Evolutionary conservation across 371 early-diverging fungal species (phyloP), one percentile per base, ranked within the genome.

Genomic region (Sporodiniella umbellata): DNA sequence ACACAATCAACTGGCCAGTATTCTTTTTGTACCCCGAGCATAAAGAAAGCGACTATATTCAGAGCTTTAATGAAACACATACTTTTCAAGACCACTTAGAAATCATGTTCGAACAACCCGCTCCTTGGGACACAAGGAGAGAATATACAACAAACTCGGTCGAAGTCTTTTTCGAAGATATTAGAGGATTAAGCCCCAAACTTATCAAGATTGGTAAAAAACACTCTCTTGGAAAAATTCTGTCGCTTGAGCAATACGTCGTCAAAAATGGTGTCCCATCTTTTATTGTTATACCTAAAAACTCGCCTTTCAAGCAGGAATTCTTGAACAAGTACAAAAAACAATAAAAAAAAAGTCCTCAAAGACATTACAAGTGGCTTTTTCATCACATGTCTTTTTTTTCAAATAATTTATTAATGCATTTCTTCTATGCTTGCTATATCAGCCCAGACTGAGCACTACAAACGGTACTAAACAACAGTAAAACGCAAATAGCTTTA

Each of bases 11-110:
- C 11, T 87, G 90, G 80, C 97, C 98, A 0, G 92, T 92, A 1
- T 80, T 93, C 49, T 92, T 98, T 54, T 64, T 96, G 66, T 98
- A 98, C 68, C 98, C 98, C 3, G 96, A 97, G 65, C 78, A 85
- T 64, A 86, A 87, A 54, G 88, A 97, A 60, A 89, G 90, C 4
- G 98, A 98, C 64, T 84, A 92, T 53, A 90, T 98, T 45, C 82
- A 87, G 52, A 70, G 79, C 19, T 94, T 93, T 58, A 77, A 92
- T 64, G 98, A 97, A 66, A 68, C 77, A 12, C 75, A 81, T 53
- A 83, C 93, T 17, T 89, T 98, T 55, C 55, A 70, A 38, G 94
- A 93, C 51, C 95, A 95, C 60, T 58, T 98, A 24, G 79, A 82
- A 33, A 68, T 84, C 35, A 91, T 98, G 69, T 89, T 96, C 64